These are phyloP conservation scores for Berberis thunbergii DNA, from an alignment of 164 flowering plant species.

Conservation along the genomic window DNA sequence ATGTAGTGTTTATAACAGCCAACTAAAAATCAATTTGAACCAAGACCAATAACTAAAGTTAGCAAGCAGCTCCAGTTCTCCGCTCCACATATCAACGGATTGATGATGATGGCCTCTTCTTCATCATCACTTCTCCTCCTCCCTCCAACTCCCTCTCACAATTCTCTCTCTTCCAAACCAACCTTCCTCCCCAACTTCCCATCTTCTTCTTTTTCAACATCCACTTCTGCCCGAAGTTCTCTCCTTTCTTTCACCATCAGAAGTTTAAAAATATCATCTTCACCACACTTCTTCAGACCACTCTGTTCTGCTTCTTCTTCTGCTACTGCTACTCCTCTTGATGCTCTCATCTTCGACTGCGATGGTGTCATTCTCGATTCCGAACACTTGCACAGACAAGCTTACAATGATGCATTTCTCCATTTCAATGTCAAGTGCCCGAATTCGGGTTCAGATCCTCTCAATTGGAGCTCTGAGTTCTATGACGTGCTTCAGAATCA, in stretches of 20 bases:
- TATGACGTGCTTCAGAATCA: conserved; percentile 89
- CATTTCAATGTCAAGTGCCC: conserved; percentile 73
- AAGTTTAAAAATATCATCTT: not conserved
- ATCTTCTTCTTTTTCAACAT: conserved; percentile 3
- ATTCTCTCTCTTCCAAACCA: not conserved
- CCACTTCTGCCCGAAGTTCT: not conserved
- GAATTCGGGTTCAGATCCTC: conserved; percentile 32
- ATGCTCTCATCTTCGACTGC: conserved; percentile 90
- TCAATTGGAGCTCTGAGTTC: conserved; percentile 67
- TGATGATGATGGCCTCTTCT: conserved; percentile 3
- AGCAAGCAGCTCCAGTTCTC: no score
- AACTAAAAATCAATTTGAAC: no score
- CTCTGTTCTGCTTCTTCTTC: conserved; percentile 16
- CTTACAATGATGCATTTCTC: conserved; percentile 85
- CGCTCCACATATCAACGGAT: no score
- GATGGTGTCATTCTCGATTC: conserved; percentile 96
- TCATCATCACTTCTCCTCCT: conserved; percentile 1
- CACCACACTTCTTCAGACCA: conserved; percentile 5
- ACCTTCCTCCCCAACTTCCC: conserved; percentile 1
- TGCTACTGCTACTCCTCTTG: conserved; percentile 20
- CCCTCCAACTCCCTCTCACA: not conserved
- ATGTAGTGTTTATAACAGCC: no score
- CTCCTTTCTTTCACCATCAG: not conserved
- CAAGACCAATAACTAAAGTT: no score
- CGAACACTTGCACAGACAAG: conserved; percentile 85